A percentile compares a stretch with the other conserved stretches of the same genome.
Evolutionary conservation across 768 basidiomycete species (phyloP).

Genomic region (Daedalea quercina): DNA sequence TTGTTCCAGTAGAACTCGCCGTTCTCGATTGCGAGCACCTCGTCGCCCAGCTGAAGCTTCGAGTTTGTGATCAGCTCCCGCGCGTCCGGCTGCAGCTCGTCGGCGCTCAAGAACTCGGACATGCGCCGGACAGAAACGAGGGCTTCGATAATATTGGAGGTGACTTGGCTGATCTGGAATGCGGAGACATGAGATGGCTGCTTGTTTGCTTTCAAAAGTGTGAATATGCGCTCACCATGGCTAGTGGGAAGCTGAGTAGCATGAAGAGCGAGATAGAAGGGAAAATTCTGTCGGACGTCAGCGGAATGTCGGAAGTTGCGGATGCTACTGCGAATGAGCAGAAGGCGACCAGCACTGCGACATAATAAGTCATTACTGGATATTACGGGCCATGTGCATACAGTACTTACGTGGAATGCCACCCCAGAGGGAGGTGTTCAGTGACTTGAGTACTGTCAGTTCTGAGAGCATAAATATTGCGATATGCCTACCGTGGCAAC

Average conservation of each 20-base stretch:
- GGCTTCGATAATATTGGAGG: constrained; percentile 80
- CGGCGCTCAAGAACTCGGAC: constrained; percentile 64
- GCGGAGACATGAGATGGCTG: background rate
- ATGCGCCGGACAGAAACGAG: constrained; percentile 78
- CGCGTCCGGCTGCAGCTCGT: constrained; percentile 78
- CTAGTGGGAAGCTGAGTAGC: constrained; percentile 81
- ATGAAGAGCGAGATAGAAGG: constrained; percentile 91
- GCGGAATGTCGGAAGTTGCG: constrained; percentile 48
- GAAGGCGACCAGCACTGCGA: constrained; percentile 64
- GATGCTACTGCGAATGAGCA: constrained; percentile 78
- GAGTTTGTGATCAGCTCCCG: constrained; percentile 42
- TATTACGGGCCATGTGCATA: background rate
- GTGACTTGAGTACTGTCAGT: constrained; percentile 30
- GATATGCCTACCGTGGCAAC: constrained; percentile 49
- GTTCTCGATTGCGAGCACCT: constrained; percentile 54
- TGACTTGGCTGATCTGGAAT: constrained; percentile 59
- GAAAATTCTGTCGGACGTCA: constrained; percentile 91
- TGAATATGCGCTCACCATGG: constrained; percentile 50
- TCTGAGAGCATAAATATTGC: background rate
- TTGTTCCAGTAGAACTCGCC: constrained; percentile 83
- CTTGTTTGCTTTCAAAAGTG: constrained; percentile 1
- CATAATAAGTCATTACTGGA: background rate
- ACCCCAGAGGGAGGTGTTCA: constrained; percentile 58
- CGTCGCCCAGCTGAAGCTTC: constrained; percentile 49
- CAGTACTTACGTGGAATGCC: constrained; percentile 49